Evolutionary conservation across 2,329 filamentous ascomycete species (phyloP), one percentile per base, ranked within the genome.

Genomic region (Drechslerella coelobrocha): DNA sequence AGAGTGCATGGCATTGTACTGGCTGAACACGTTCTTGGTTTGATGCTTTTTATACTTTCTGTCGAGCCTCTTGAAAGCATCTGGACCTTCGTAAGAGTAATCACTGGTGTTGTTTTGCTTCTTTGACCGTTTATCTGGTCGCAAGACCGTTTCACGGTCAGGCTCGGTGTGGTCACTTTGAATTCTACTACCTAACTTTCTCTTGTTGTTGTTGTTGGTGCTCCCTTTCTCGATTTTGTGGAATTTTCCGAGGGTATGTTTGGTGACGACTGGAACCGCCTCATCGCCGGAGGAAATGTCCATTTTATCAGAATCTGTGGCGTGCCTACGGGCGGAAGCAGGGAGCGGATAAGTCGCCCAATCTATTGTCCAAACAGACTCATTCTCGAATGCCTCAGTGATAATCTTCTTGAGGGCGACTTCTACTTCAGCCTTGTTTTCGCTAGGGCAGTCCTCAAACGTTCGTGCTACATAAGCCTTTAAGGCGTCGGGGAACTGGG

Each of bases 391-490:
- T 73, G 91, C 91, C 60, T 87, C 83, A 72, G 89, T 90, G 78
- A 99, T 97, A 75, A 92, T 89, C 71, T 88, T 82, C 79, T 93
- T 96, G 73, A 99, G 82, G 77, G 92, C 95, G 69, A 83, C 82
- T 79, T 96, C 89, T 83, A 97, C 89, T 63, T 96, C 91, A 57
- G 83, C 76, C 54, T 75, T 76, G 21, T 63, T 72, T 37, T 73
- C 75, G n/a, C 59, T 60, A 14, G 75, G 73, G 47, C 74, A 73
- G 37, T 76, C 73, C 68, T 76, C 86, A 78, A 97, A 97, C 24
- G 92, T 92, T 77, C 75, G 73, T 45, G 75, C 75, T 47, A 76
- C 75, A 62, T 76, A 76, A 48, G 74, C 68, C 61, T 76, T 76
- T 41, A 76, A 59, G n/a, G 74, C 72, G 57, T 76, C 75, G 23